A percentile compares a stretch with the other conserved stretches of the same genome.
Conservation (phyloP, 495 filamentous ascomycete species). For the Neurospora sp. region DNA sequence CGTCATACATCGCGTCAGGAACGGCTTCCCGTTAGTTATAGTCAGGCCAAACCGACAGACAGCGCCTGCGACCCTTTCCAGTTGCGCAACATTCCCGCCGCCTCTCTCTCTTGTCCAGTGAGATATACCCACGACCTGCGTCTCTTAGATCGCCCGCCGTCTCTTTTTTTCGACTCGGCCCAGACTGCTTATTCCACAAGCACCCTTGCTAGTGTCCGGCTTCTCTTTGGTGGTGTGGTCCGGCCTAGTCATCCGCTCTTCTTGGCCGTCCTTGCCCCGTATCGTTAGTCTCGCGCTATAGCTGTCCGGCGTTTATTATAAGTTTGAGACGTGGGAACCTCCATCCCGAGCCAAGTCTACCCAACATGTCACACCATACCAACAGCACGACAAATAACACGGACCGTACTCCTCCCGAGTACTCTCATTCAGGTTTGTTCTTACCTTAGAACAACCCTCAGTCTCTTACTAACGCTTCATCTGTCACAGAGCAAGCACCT, state of each 20-base stretch:
- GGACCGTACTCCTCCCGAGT: slow-evolving; percentile 85
- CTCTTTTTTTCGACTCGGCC: not conserved
- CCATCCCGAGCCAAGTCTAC: not conserved
- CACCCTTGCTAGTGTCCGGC: not conserved
- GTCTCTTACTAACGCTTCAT: slow-evolving; percentile 60
- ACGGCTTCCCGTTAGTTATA: not conserved
- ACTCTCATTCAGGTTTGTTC: slow-evolving; percentile 97
- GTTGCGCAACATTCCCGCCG: not conserved
- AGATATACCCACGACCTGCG: not conserved
- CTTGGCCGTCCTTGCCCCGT: not conserved
- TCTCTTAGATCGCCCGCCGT: not conserved
- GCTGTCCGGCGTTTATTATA: not conserved
- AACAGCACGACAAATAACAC: slow-evolving; percentile 21
- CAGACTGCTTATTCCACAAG: not conserved
- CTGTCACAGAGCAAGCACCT: slow-evolving; percentile 73
- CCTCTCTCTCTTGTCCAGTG: not conserved
- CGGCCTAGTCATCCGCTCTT: not conserved
- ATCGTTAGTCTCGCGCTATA: not conserved
- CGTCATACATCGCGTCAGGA: not conserved
- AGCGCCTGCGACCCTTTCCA: not conserved
- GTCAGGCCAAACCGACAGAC: not conserved
- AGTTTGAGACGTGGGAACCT: not conserved
- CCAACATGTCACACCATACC: not conserved
- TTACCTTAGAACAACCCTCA: slow-evolving; percentile 46
- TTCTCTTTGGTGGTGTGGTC: not conserved